Conservation (phyloP, 1,139 yeast genomes). For the Sugiyamaella grinbergsii region DNA sequence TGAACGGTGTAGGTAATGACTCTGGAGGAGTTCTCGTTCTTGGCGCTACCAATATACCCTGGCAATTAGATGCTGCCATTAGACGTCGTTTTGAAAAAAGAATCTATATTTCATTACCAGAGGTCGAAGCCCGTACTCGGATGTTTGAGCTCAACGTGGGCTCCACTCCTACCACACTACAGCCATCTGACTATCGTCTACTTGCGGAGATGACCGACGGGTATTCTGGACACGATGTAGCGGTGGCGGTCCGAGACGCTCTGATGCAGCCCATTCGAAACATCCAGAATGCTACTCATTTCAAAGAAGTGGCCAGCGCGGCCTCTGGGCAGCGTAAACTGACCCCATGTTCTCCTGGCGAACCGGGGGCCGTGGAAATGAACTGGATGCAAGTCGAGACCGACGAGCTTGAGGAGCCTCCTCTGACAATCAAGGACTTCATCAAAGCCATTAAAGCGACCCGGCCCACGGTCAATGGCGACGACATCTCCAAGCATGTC, state of each 20-base stretch:
- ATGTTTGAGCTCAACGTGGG: slow-evolving; percentile 97
- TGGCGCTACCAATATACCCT: slow-evolving; percentile 98
- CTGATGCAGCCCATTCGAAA: slow-evolving; percentile 97
- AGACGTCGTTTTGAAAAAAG: slow-evolving; percentile 94
- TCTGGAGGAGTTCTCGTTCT: slow-evolving; percentile 87
- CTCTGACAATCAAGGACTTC: slow-evolving; percentile 85
- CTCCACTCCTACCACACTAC: slow-evolving; percentile 78
- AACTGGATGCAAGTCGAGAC: slow-evolving; percentile 91
- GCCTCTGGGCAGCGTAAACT: slow-evolving; percentile 51
- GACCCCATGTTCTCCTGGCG: slow-evolving; percentile 98
- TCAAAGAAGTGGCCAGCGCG: slow-evolving; percentile 52
- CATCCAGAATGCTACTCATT: slow-evolving; percentile 95
- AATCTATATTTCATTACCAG: slow-evolving; percentile 94
- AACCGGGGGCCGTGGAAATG: slow-evolving; percentile 79
- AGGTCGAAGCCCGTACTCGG: slow-evolving; percentile 80
- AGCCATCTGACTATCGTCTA: slow-evolving; percentile 69
- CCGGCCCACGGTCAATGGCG: slow-evolving; percentile 90
- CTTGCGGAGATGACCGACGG: slow-evolving; percentile 96
- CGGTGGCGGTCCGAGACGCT: slow-evolving; percentile 96
- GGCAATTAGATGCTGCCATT: slow-evolving; percentile 98
- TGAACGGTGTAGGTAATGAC: slow-evolving; percentile 99
- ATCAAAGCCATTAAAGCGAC: slow-evolving; percentile 88
- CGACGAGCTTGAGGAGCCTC: slow-evolving; percentile 88
- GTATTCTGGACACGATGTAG: slow-evolving; percentile 95
- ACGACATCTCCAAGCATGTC: slow-evolving; percentile 78